These are phyloP conservation scores for Exsudoporus frostii DNA, from an alignment of 768 basidiomycete genomes.

Conservation along the genomic window DNA sequence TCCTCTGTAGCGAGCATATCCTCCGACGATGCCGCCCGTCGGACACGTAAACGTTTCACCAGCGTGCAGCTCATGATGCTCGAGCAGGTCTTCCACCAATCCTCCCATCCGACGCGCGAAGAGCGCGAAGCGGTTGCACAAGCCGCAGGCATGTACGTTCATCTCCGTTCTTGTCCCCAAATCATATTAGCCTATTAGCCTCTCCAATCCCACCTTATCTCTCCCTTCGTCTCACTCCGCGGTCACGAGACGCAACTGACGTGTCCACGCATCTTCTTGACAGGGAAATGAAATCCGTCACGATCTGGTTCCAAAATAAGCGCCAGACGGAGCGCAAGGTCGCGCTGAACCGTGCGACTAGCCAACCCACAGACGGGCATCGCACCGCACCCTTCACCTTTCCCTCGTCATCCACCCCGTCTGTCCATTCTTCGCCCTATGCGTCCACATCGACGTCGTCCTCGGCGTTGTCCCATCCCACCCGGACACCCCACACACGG, in stretches of 20 bases:
- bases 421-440: conserved; percentile 16
- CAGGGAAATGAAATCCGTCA: conserved; percentile 36
- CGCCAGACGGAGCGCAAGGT: conserved; percentile 51
- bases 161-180: background rate
- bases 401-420: conserved; percentile 20
- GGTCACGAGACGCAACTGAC: conserved; percentile 10
- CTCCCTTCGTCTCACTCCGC: background rate
- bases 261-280: background rate
- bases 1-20: conserved; percentile 56
- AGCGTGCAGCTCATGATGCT: conserved; percentile 67
- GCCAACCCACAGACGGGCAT: conserved; percentile 17
- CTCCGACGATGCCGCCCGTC: conserved; percentile 48
- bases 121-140: conserved; percentile 64
- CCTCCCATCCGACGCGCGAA: conserved; percentile 72
- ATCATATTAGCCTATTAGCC: background rate
- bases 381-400: conserved; percentile 11
- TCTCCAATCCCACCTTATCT: background rate
- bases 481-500: conserved; percentile 35
- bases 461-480: conserved; percentile 24
- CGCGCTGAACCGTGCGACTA: conserved; percentile 39
- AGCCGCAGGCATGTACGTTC: conserved; percentile 59
- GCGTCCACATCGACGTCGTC: conserved; percentile 23
- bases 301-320: conserved; percentile 36
- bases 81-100: conserved; percentile 69
- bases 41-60: conserved; percentile 70